Evolutionary conservation across 1,139 yeast species (phyloP).

Genomic region (Arxiozyma slooffiae): DNA sequence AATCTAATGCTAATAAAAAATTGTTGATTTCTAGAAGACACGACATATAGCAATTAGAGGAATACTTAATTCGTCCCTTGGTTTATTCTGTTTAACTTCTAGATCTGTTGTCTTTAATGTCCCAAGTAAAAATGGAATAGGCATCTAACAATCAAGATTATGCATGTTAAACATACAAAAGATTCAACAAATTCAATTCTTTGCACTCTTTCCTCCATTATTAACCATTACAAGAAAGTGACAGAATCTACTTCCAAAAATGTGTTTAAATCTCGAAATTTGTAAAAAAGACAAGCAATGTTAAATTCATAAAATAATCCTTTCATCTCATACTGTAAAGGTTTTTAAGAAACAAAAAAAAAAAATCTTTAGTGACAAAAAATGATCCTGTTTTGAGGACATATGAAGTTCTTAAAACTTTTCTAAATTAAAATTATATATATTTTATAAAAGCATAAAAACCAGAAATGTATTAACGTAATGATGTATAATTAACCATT

Average conservation of each 20-base stretch:
- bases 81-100: conserved; percentile 12
- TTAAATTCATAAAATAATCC: not conserved
- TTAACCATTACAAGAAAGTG: conserved; percentile 59
- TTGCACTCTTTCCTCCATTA: conserved; percentile 61
- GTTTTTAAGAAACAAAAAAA: not conserved
- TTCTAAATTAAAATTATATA: too few species aligned
- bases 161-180: conserved; percentile 60
- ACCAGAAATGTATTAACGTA: not conserved
- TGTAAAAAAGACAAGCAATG: not conserved
- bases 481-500: too few species aligned
- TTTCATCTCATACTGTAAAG: not conserved
- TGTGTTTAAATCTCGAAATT: conserved; percentile 65
- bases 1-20: conserved; percentile 62
- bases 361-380: not conserved
- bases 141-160: conserved; percentile 72
- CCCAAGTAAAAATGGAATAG: conserved; percentile 62
- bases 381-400: not conserved
- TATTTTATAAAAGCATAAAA: too few species aligned
- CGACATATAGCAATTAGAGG: conserved; percentile 59
- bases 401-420: not conserved
- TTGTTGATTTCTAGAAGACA: conserved; percentile 60
- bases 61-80: conserved; percentile 39
- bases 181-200: conserved; percentile 61
- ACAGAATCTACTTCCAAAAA: conserved; percentile 72
- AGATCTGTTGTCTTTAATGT: not conserved